These are phyloP conservation scores for Iris pallida DNA, from an alignment of 116 monocot species.

Conservation along the genomic window DNA sequence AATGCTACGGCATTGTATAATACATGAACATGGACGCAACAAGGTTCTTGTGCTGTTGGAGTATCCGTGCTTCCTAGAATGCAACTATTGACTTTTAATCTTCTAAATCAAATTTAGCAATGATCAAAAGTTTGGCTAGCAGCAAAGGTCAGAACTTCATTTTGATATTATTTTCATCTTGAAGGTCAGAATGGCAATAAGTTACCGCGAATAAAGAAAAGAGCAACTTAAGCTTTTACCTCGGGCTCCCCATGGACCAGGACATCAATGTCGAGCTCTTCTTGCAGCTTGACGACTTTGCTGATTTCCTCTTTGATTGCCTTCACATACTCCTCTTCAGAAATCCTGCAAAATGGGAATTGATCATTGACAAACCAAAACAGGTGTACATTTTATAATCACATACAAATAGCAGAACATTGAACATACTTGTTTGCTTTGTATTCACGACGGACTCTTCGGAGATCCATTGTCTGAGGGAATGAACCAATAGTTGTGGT, in stretches of 20 bases:
- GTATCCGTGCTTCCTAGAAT: no score
- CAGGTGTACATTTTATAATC: background rate
- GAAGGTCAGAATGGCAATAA: no score
- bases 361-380: background rate
- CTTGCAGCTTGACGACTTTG: conserved; percentile 44
- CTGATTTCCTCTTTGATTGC: conserved; percentile 42
- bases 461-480: conserved; percentile 44
- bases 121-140: no score
- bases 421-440: conserved; percentile 37
- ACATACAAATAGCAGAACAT: background rate
- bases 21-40: no score
- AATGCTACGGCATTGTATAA: no score
- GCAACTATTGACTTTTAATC: no score
- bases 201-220: no score
- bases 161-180: no score
- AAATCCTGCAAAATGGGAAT: conserved; percentile 22
- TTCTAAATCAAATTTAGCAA: no score
- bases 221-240: conserved; percentile 16
- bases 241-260: conserved; percentile 51
- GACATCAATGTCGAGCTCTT: conserved; percentile 48
- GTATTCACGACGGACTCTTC: conserved; percentile 41
- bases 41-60: no score
- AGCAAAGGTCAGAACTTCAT: no score
- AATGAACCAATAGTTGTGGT: conserved; percentile 46
- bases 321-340: conserved; percentile 33